phyloP scores from a whole-genome alignment of 495 filamentous ascomycete genomes.

The Chaetomidium leptoderma region DNA sequence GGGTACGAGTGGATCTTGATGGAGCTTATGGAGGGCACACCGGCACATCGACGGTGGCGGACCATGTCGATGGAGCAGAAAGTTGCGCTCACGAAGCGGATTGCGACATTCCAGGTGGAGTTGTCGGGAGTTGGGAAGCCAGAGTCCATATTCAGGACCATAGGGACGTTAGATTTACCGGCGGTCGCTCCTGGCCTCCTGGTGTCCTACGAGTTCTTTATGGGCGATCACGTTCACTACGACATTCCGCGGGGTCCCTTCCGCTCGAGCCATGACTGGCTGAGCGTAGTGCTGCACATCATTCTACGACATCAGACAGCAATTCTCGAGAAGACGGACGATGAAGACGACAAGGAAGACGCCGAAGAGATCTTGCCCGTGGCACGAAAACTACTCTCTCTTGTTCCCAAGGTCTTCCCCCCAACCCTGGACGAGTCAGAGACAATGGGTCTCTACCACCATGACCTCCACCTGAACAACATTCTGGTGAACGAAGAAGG shows the following conservation, averaged over 20 bases:
- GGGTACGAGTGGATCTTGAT: conserved; percentile 50
- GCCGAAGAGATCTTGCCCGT: background rate
- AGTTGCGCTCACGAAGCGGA: background rate
- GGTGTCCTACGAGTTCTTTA: background rate
- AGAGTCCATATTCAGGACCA: background rate
- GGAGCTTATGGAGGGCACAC: conserved; percentile 24
- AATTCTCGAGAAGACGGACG: background rate
- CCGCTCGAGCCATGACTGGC: background rate
- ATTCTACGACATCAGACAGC: background rate
- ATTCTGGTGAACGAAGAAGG: background rate
- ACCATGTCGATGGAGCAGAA: background rate
- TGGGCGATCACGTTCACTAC: background rate
- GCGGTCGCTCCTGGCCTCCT: background rate
- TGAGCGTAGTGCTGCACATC: background rate
- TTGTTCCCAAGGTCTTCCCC: background rate
- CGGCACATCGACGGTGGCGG: background rate
- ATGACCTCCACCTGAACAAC: background rate
- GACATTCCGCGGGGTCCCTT: background rate
- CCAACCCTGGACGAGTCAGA: background rate
- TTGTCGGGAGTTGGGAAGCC: background rate
- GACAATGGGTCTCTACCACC: background rate
- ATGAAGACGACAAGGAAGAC: background rate
- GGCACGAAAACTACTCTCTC: background rate
- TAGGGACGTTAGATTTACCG: background rate
- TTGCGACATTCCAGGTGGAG: background rate